Conservation (phyloP, 2,329 filamentous ascomycete species). For the Pseudopithomyces chartarum region DNA sequence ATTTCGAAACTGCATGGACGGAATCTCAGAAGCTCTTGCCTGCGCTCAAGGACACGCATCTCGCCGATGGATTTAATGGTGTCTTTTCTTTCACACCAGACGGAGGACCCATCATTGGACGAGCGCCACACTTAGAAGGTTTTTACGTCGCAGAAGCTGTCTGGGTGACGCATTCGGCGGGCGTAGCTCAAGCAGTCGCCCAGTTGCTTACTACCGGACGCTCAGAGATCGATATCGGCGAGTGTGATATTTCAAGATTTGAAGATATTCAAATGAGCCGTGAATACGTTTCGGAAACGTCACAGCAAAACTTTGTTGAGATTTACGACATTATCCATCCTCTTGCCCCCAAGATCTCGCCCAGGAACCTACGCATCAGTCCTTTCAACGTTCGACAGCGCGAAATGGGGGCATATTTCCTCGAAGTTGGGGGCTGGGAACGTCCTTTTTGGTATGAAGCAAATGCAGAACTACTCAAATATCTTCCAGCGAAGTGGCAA, state of each 20-base stretch:
- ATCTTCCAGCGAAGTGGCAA: slow-evolving; percentile 60
- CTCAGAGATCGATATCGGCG: slow-evolving; percentile 61
- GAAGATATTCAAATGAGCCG: slow-evolving; percentile 64
- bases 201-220: slow-evolving; percentile 62
- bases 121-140: slow-evolving; percentile 62
- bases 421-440: slow-evolving; percentile 66
- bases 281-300: slow-evolving; percentile 63
- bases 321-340: slow-evolving; percentile 70
- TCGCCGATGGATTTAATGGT: slow-evolving; percentile 67
- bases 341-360: slow-evolving; percentile 61
- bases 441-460: slow-evolving; percentile 66
- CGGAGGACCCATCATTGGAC: slow-evolving; percentile 64
- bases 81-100: slow-evolving; percentile 71
- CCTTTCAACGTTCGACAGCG: slow-evolving; percentile 62
- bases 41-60: slow-evolving; percentile 54
- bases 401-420: slow-evolving; percentile 63
- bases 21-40: slow-evolving; percentile 61
- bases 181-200: slow-evolving; percentile 65
- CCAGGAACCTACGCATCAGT: slow-evolving; percentile 63
- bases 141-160: slow-evolving; percentile 70
- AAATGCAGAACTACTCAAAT: slow-evolving; percentile 58
- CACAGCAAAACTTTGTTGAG: slow-evolving; percentile 65
- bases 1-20: slow-evolving; percentile 66
- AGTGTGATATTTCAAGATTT: slow-evolving; percentile 65
- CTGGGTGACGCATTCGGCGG: slow-evolving; percentile 70